These are phyloP conservation scores for Xylariales sp. DNA, from an alignment of 2,329 filamentous ascomycete species.

Conservation along the genomic window DNA sequence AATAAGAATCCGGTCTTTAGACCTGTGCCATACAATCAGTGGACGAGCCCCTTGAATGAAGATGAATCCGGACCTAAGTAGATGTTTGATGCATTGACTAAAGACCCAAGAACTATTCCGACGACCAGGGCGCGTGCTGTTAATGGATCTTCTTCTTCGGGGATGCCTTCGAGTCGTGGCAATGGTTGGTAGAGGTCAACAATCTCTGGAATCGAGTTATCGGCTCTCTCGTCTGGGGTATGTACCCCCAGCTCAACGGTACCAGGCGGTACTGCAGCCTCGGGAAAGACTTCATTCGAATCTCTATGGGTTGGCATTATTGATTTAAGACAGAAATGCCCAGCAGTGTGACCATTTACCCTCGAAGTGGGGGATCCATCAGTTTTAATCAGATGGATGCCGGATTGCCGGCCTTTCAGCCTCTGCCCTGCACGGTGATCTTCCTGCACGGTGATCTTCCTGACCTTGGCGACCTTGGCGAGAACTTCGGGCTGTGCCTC, in stretches of 20 bases:
- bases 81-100: constrained; percentile 54
- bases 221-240: background rate
- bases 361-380: no score
- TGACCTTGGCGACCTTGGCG: no score
- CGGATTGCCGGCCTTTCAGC: no score
- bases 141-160: constrained; percentile 36
- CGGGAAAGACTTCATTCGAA: constrained; percentile 1
- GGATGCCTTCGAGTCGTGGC: constrained; percentile 29
- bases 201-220: background rate
- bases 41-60: constrained; percentile 8
- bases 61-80: constrained; percentile 41
- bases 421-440: no score
- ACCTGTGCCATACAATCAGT: constrained; percentile 21
- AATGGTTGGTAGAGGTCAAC: constrained; percentile 36
- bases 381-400: no score
- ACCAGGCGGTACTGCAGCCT: background rate
- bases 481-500: no score
- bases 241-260: background rate
- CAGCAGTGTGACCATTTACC: no score
- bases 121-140: constrained; percentile 48
- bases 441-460: no score
- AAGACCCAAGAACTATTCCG: constrained; percentile 46
- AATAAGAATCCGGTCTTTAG: constrained; percentile 44
- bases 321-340: background rate
- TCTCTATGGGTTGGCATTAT: background rate